Base-by-base conservation (phyloP, 495 filamentous ascomycete species). In the Aspergillus biplanus region DNA sequence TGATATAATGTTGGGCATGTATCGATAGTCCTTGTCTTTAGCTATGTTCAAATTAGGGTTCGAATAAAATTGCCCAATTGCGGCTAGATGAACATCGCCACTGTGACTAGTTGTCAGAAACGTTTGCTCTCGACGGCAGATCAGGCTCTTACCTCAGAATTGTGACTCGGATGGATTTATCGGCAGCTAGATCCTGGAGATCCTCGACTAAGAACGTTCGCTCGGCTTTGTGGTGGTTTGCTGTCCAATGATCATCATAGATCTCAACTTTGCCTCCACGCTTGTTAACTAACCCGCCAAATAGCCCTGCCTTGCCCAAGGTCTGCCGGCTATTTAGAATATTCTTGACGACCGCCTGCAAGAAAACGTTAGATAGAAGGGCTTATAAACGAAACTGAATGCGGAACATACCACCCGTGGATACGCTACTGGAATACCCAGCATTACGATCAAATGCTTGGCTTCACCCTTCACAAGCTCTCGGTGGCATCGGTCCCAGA, bases 221-320 rank as follows among this genome's bases (percentile, higher is more conserved):
- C 77, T 99, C 95, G 11, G 79, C 74, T 71, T 98, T 98, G 75
- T 97, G 92, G 69, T 92, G 89, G 68, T 91, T 96, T 21, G 95
- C 93, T 4, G 95, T 96, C 95, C 95, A 99, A 70, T 98, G 94
- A 73, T 99, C 95, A 75, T 98, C 95, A 33, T 96, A 82, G 15
- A 99, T 91, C 75, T 97, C 96, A 6, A 97, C 90, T 48, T 92
- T 93, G 57, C 92, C 93, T 69, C 97, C 93, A 69, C 96, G 92
- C 59, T 87, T 90, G 74, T 97, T 97, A 16, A 97, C 78, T 52
- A 97, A 83, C 7, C 87, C 84, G 33, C 92, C 91, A 48, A 98
- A 82, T 70, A 96, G 75, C 7, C 93, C 93, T 52, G 87, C 81
- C 62, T 92, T 91, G 34, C 92, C 91, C 6, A 98, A 79, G 5